Evolutionary conservation across 352 stramenopile species (phyloP).

Genomic region (Pythium biforme): DNA sequence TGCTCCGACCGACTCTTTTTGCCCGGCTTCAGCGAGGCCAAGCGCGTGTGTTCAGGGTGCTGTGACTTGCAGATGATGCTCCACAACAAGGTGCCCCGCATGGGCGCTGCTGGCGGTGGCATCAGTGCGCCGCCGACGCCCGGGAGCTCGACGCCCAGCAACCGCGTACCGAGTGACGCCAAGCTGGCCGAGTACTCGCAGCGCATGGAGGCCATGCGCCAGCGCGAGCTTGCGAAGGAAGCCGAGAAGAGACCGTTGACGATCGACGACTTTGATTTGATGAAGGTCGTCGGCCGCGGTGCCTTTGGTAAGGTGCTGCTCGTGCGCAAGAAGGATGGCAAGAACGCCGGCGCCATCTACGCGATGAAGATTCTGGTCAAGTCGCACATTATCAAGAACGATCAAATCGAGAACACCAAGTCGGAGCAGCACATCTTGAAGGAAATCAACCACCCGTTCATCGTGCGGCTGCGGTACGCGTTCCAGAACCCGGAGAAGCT

Average conservation of each 20-base stretch:
- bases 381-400: constrained; percentile 90
- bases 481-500: constrained; percentile 91
- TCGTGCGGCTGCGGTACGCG: constrained; percentile 82
- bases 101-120: constrained; percentile 24
- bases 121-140: constrained; percentile 7
- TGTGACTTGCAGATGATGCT: constrained; percentile 89
- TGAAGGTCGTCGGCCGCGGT: constrained; percentile 95
- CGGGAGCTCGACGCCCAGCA: constrained; percentile 1
- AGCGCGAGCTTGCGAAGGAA: constrained; percentile 70
- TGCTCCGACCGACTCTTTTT: constrained; percentile 86
- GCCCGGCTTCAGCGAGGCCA: constrained; percentile 84
- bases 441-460: constrained; percentile 87
- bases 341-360: constrained; percentile 86
- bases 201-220: constrained; percentile 77
- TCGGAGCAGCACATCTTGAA: constrained; percentile 89
- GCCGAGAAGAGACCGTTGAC: constrained; percentile 64
- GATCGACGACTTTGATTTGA: constrained; percentile 94
- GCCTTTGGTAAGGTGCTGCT: constrained; percentile 96
- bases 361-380: constrained; percentile 96
- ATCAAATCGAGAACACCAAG: constrained; percentile 93
- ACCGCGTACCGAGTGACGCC: constrained; percentile 43
- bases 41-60: constrained; percentile 82
- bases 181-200: constrained; percentile 65
- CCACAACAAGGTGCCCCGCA: constrained; percentile 80
- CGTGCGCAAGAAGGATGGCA: constrained; percentile 91